Conservation (phyloP, 345 rosid genomes). For the Gossypium mustelinum region DNA sequence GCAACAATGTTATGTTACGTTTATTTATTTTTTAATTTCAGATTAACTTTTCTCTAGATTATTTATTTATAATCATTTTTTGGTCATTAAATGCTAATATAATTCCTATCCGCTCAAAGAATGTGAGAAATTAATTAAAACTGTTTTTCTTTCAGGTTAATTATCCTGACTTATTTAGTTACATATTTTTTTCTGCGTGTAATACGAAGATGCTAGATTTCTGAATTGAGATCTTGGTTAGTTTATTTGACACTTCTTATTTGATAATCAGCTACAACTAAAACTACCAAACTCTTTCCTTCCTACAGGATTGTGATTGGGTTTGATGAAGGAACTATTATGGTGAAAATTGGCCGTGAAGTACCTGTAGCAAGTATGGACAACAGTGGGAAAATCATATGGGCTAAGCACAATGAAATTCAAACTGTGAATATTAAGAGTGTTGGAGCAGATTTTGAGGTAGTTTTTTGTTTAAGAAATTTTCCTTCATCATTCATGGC, state of each 20-base stretch:
- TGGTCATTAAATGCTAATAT: not conserved
- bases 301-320: constrained; percentile 84
- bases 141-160: not conserved
- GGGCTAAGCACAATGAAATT: constrained; percentile 99
- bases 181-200: not conserved
- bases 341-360: constrained; percentile 98
- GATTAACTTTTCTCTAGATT: not conserved
- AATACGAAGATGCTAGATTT: not conserved
- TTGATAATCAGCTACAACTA: not conserved
- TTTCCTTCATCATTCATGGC: constrained; percentile 11
- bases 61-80: not conserved
- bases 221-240: not conserved
- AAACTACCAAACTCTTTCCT: constrained; percentile 1
- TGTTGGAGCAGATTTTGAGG: constrained; percentile 96
- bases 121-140: not conserved
- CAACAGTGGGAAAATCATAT: constrained; percentile 93
- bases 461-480: constrained; percentile 16
- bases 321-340: constrained; percentile 99
- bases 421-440: constrained; percentile 98
- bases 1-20: not conserved
- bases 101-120: not conserved
- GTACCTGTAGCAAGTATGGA: constrained; percentile 99
- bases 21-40: not conserved
- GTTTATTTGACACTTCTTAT: not conserved
- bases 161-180: not conserved